Evolutionary conservation across 371 early-diverging fungal species (phyloP).

Genomic region (Coemansia sp.): DNA sequence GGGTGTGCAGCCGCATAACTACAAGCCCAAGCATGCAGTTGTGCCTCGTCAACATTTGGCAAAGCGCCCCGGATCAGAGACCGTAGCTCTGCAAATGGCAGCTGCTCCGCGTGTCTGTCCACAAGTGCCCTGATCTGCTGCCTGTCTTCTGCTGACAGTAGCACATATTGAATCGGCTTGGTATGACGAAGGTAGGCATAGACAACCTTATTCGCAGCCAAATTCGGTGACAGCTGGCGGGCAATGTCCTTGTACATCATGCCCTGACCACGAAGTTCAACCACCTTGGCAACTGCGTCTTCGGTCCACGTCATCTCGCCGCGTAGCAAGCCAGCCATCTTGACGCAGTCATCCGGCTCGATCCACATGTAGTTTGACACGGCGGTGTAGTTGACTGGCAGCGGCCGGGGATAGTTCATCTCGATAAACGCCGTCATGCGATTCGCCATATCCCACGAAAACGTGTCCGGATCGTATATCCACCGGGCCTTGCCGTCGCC

Average conservation of each 20-base stretch:
- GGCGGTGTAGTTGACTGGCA: slow-evolving; percentile 6
- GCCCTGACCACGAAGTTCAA: neutral
- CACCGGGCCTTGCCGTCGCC: neutral
- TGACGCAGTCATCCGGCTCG: slow-evolving; percentile 6
- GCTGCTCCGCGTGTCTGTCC: neutral
- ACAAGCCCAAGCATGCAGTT: too few relatives aligned
- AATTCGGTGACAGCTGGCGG: neutral
- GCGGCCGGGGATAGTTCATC: too few relatives aligned
- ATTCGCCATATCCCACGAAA: too few relatives aligned
- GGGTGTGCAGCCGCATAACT: neutral
- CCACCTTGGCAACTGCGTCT: neutral
- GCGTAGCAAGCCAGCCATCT: slow-evolving; percentile 3
- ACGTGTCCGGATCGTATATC: too few relatives aligned
- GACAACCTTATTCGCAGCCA: neutral
- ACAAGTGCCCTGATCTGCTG: neutral
- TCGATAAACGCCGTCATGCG: too few relatives aligned
- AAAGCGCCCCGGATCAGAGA: neutral
- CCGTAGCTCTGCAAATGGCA: neutral
- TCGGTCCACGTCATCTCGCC: slow-evolving; percentile 15
- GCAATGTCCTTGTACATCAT: slow-evolving; percentile 1
- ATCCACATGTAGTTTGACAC: slow-evolving; percentile 26
- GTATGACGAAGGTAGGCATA: neutral
- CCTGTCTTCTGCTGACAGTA: neutral
- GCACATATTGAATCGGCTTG: neutral
- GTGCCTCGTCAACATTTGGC: neutral